These are phyloP conservation scores for Hexamita inflata DNA, from an alignment of 208 protist species.

Conservation along the genomic window DNA sequence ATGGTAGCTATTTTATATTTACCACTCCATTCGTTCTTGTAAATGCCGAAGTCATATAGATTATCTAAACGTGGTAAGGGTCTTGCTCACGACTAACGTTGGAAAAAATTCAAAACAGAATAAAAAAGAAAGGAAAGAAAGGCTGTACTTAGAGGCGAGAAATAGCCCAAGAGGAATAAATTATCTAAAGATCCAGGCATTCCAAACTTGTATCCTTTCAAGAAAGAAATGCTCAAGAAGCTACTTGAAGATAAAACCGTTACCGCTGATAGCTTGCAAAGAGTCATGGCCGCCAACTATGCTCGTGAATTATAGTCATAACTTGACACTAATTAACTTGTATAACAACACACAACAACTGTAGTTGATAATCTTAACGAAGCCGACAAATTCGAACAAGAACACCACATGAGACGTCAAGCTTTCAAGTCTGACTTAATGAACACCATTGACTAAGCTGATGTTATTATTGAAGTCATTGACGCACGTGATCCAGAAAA, in stretches of 20 bases:
- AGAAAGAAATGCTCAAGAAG: conserved; percentile 12
- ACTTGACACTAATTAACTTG: background rate
- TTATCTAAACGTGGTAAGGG: too few species aligned
- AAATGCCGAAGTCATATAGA: too few species aligned
- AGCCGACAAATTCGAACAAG: background rate
- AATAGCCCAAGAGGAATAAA: too few species aligned
- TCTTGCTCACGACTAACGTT: too few species aligned
- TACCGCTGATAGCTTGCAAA: background rate
- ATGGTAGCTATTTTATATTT: too few species aligned
- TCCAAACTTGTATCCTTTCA: conserved; percentile 17
- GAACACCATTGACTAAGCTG: background rate
- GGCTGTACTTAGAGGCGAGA: too few species aligned
- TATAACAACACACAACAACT: background rate
- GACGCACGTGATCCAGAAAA: conserved; percentile 15
- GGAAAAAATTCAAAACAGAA: too few species aligned
- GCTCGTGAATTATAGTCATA: background rate
- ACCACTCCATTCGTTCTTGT: too few species aligned
- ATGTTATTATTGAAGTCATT: conserved; percentile 17
- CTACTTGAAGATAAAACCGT: background rate
- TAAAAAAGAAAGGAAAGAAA: too few species aligned
- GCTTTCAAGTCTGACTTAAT: conserved; percentile 13
- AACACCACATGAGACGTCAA: background rate
- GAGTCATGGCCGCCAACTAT: background rate
- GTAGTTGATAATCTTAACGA: background rate
- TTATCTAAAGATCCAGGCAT: conserved; percentile 17